Percentiles rank a stretch among this genome's conserved stretches.
phyloP scores from a whole-genome alignment of 208 protist species.

The Leishmania braziliensis region DNA sequence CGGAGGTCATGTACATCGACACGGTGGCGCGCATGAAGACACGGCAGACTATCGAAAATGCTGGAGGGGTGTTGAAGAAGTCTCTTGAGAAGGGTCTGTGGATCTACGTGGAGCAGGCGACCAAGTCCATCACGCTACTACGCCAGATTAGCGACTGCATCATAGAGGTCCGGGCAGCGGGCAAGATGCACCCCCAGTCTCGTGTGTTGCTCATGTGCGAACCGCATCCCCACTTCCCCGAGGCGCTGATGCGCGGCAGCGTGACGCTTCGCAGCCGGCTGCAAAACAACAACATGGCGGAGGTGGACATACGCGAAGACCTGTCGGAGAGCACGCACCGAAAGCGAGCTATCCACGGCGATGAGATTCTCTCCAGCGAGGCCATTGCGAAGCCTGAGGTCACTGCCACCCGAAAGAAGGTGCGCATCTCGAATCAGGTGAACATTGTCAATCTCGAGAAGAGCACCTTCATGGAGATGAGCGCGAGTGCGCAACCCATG shows the following conservation, averaged over 20 bases:
- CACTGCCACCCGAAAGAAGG: constrained; percentile 51
- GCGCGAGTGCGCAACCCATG: constrained; percentile 61
- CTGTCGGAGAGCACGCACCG: constrained; percentile 62
- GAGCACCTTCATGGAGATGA: constrained; percentile 89
- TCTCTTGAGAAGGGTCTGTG: constrained; percentile 87
- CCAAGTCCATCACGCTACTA: constrained; percentile 89
- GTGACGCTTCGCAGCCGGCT: constrained; percentile 84
- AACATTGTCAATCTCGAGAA: constrained; percentile 89
- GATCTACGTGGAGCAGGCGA: constrained; percentile 91
- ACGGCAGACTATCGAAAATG: constrained; percentile 76
- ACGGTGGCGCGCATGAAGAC: constrained; percentile 87
- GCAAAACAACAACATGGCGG: constrained; percentile 54
- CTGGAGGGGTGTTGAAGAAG: constrained; percentile 68
- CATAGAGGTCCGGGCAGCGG: constrained; percentile 43
- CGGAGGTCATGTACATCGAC: constrained; percentile 91
- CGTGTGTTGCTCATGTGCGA: constrained; percentile 91
- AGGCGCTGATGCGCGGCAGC: constrained; percentile 68
- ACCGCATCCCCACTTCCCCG: constrained; percentile 90
- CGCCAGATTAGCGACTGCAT: constrained; percentile 80
- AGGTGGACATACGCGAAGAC: constrained; percentile 71
- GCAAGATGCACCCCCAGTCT: constrained; percentile 57
- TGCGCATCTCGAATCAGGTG: constrained; percentile 87
- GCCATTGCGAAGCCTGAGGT: constrained; percentile 55
- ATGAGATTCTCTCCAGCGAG: constrained; percentile 31
- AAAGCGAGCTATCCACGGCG: constrained; percentile 52